Evolutionary conservation across 257 asterid genomes (phyloP).

Genomic region (Eucommia ulmoides): DNA sequence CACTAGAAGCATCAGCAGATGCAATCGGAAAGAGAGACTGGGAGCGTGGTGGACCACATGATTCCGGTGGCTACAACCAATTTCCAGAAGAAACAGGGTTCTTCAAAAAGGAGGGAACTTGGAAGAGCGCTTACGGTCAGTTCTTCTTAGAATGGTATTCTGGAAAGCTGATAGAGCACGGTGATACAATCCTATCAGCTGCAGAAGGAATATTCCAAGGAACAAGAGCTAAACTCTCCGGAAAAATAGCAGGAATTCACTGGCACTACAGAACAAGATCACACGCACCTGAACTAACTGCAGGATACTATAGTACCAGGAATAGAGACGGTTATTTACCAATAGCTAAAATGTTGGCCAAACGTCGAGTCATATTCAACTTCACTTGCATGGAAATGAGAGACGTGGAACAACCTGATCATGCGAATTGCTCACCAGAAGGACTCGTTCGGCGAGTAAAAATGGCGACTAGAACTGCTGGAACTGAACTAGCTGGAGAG

Average conservation of each 20-base stretch:
- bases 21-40: constrained; percentile 54
- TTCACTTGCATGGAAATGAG: constrained; percentile 96
- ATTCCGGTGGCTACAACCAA: constrained; percentile 67
- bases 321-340: constrained; percentile 69
- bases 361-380: constrained; percentile 49
- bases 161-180: constrained; percentile 59
- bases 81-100: constrained; percentile 84
- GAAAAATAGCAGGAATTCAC: constrained; percentile 87
- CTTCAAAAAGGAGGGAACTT: constrained; percentile 61
- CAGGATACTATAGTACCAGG: constrained; percentile 86
- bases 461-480: constrained; percentile 57
- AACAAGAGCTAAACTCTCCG: constrained; percentile 67
- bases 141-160: constrained; percentile 86
- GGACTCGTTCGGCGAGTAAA: constrained; percentile 82
- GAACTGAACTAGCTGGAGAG: constrained; percentile 72
- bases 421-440: constrained; percentile 78
- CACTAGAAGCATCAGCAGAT: constrained; percentile 69
- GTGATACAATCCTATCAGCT: constrained; percentile 58
- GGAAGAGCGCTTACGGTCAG: constrained; percentile 74
- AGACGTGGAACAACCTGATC: constrained; percentile 64
- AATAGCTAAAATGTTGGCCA: constrained; percentile 67
- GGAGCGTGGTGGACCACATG: constrained; percentile 81
- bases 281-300: constrained; percentile 79
- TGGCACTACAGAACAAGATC: constrained; percentile 92
- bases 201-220: constrained; percentile 59